Evolutionary conservation across 2,329 filamentous ascomycete genomes (phyloP), one percentile per base, ranked within the genome.

Genomic region (Elsinoe australis): DNA sequence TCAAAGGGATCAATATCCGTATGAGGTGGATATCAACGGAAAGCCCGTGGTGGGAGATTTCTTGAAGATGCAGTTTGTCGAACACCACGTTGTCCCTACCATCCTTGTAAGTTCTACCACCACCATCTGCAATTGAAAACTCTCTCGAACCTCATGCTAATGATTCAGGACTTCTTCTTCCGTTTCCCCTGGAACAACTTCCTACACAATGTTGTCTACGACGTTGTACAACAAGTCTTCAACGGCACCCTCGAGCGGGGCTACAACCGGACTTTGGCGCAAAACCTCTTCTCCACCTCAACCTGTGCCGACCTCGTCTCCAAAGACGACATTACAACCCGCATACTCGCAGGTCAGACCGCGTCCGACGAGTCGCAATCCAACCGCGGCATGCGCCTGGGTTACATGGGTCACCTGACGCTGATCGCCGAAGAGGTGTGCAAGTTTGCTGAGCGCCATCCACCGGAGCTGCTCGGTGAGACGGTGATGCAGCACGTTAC

Each of bases 181-280:
- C 81, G 84, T 51, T 98, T 96, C 61, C 90, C 92, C 1, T 98
- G 92, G 92, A 98, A 98, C 67, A 98, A 98, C 65, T 98, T 98
- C 62, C 76, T 98, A 35, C 92, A 98, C 68, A 98, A 98, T 61
- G 92, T 98, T 34, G 92, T 98, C 39, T 98, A 98, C 63, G 92
- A 98, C 64, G 89, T 98, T 60, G 87, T 98, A 34, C 92, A 98
- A 65, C 92, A 98, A 70, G 92, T 98, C 1, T 96, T 98, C 67
- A 98, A 98, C 62, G 92, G 92, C 6, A 88, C 88, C 0, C 95
- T 98, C 85, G 90, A 96, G 58, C 84, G 88, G 52, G 89, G 92
- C 21, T 95, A 84, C 69, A 98, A 98, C 66, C 82, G 87, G 8
- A 83, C 80, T 39, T 72, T 98, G 45, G 90, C 92, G 9, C 83